phyloP scores from a whole-genome alignment of 306 rosid genomes.

The Cicer judaicum region DNA sequence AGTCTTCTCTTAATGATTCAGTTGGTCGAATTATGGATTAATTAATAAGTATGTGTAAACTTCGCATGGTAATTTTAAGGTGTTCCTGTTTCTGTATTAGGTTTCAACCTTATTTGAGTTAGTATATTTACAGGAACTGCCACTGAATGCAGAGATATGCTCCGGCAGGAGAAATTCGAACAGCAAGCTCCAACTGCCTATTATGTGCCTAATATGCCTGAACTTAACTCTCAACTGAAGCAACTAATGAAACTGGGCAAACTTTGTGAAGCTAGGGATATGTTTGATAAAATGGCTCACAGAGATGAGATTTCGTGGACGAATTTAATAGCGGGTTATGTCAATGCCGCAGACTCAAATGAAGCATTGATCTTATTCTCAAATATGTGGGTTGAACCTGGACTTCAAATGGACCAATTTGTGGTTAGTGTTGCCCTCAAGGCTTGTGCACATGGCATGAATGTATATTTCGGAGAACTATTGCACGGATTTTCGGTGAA shows the following conservation, averaged over 20 bases:
- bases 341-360: conserved; percentile 48
- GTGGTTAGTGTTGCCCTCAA: conserved; percentile 42
- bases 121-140: conserved; percentile 47
- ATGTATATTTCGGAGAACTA: conserved; percentile 53
- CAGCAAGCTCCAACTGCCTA: conserved; percentile 37
- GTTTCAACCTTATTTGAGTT: conserved; percentile 33
- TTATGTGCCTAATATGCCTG: conserved; percentile 45
- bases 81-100: conserved; percentile 39
- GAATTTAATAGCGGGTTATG: conserved; percentile 60
- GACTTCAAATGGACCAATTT: conserved; percentile 31
- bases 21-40: not conserved
- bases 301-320: conserved; percentile 73
- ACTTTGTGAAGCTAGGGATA: conserved; percentile 54
- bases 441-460: conserved; percentile 64
- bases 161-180: conserved; percentile 33
- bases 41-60: conserved; percentile 5
- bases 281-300: conserved; percentile 61
- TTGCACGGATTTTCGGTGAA: conserved; percentile 73
- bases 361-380: conserved; percentile 57
- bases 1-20: not conserved
- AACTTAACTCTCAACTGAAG: conserved; percentile 64
- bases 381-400: conserved; percentile 24
- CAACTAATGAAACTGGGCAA: conserved; percentile 55
- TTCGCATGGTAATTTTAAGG: conserved; percentile 23
- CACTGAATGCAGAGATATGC: conserved; percentile 40